Base-by-base conservation (phyloP, 164 flowering plant genomes). In the Dillenia suffruticosa region DNA sequence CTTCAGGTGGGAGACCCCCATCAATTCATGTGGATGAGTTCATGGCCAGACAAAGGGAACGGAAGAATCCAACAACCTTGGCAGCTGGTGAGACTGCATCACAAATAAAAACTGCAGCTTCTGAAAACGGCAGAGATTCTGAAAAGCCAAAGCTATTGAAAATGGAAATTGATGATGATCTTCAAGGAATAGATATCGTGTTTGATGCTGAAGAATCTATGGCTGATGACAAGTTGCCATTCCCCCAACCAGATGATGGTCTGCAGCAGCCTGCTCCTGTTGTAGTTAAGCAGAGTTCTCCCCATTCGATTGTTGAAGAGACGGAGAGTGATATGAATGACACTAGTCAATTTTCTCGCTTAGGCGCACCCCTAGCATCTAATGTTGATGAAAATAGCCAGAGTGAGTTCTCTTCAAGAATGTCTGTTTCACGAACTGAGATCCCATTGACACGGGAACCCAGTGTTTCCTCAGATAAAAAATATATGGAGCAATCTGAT, bases 11-110 rank as follows among this genome's bases (percentile, higher is more conserved):
- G 44, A 81, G 99, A 63, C 92, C 99, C 68, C 99, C 99, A 54
- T 95, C 99, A 32, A 88, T 92, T 63, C 99, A 92, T 72, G 99
- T 95, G 57, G 99, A 95, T 80, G 97, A 88, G 66, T 95, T 95
- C 70, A 90, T 90, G 94, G 97, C 97, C 52, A 78, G 97, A 63
- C 89, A 95, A 70, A 88, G 89, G 71, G 97, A 92, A 59, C 92
- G 99, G 44, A 94, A 87, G 62, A 81, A 79, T 72, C 77, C 85
- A 15, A 72, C 59, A 16, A 70, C 80, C 12, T 19, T 71, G 57
- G 64, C 81, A 3, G 87, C 63, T 59, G 83, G 76, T 32, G 93
- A 89, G 64, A 51, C 70, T 9, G 61, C 78, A 52, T 12, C 69
- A 16, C 89, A 68, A 68, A 64, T 51, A 51, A 82, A 84, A 67